Base-by-base conservation (phyloP, 2,329 filamentous ascomycete species). In the Penicillium brasilianum region DNA sequence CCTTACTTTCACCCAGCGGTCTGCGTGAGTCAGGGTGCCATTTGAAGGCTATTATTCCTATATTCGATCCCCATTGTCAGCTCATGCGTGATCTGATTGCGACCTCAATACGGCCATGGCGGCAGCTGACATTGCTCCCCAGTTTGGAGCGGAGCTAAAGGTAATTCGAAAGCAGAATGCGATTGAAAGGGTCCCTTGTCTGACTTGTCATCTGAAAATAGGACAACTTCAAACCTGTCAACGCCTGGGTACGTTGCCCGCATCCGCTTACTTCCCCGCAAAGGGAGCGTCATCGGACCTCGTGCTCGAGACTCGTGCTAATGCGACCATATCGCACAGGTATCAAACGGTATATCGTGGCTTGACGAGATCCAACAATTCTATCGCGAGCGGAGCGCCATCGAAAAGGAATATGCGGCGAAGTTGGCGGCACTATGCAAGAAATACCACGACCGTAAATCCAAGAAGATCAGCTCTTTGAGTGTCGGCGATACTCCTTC, bases 391-490 rank as follows among this genome's bases (percentile, higher is more conserved):
- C 88, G 96, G 60, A 92, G 92, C 74, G 88, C 83, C 37, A 97
- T 99, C 76, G 95, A 99, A 81, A 97, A 97, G 80, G 96, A 99
- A 77, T 98, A 99, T 77, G 90, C 92, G 71, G 85, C 90, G 66
- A 98, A 94, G 79, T 87, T 99, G 66, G 90, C 87, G 69, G 88
- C 88, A 2, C 83, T 99, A 54, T 95, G 94, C 58, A 96, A 95
- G 82, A 97, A 95, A 77, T 98, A 97, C 82, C 95, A 92, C 74
- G 96, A 99, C 73, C 96, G 96, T 83, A 99, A 98, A 83, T 88
- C 91, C 50, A 93, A 89, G 79, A 97, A 95, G 81, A 90, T 90
- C 46, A 90, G 92, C 69, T 89, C 85, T 71, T 78, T 99, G 70
- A 97, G 93, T 75, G 95, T 98, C 56, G 95, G 95, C 72, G 95